Evolutionary conservation across 257 asterid species (phyloP).

Genomic region (Salvia miltiorrhiza): DNA sequence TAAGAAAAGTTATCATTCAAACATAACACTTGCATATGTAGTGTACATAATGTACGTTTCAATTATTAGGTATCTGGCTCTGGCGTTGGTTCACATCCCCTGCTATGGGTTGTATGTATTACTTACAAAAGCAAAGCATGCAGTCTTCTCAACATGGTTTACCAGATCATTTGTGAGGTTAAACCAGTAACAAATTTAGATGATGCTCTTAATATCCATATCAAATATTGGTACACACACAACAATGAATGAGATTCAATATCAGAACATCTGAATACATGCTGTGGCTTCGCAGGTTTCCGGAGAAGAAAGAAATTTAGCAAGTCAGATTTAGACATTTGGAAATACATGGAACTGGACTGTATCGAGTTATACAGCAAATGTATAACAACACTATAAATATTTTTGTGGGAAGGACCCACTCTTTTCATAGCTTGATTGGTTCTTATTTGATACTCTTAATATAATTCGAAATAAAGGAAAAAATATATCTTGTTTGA

Average conservation of each 20-base stretch:
- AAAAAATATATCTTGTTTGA: not conserved
- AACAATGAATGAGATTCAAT: not conserved
- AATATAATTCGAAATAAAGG: too few species aligned
- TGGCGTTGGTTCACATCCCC: constrained; percentile 70
- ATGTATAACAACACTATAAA: not conserved
- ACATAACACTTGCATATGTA: not conserved
- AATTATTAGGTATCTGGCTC: constrained; percentile 60
- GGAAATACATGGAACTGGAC: not conserved
- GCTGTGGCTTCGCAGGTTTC: not conserved
- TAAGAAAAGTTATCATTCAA: constrained; percentile 14
- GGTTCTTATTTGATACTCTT: too few species aligned
- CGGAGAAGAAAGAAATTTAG: not conserved
- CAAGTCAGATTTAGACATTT: not conserved
- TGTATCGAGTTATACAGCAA: not conserved
- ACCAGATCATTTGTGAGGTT: constrained; percentile 54
- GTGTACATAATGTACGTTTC: not conserved
- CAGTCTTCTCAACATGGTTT: constrained; percentile 48
- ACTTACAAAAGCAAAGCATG: constrained; percentile 55
- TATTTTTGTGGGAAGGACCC: not conserved
- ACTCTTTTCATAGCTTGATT: too few species aligned
- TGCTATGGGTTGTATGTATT: constrained; percentile 59
- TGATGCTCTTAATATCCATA: too few species aligned
- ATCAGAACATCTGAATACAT: not conserved
- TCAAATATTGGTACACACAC: not conserved
- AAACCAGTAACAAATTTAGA: not conserved